Conservation (phyloP, 495 filamentous ascomycete species). For the Glonium stellatum region DNA sequence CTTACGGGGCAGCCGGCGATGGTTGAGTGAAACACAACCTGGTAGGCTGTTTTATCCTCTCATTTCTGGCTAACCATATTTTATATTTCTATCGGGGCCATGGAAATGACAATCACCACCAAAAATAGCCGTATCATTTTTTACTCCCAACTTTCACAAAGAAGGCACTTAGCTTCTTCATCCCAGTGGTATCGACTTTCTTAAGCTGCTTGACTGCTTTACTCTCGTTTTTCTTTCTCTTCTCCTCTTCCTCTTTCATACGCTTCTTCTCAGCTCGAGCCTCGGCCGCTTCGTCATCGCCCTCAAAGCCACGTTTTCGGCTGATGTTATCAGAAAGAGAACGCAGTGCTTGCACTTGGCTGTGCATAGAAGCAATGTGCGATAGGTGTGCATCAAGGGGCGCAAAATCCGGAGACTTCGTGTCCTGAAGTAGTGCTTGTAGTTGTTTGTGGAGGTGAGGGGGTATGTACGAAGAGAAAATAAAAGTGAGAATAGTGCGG, state of each 20-base stretch:
- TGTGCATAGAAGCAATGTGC: conserved; percentile 54
- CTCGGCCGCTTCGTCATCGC: conserved; percentile 56
- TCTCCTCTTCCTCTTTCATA: conserved; percentile 68
- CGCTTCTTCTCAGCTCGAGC: conserved; percentile 53
- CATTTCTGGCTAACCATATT: too few relatives aligned
- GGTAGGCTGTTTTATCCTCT: too few relatives aligned
- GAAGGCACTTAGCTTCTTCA: conserved; percentile 96
- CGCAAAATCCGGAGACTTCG: conserved; percentile 52
- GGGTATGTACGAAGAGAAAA: conserved; percentile 65
- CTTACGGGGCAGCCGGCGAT: too few relatives aligned
- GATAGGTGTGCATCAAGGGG: conserved; percentile 61
- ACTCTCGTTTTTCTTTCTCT: conserved; percentile 63
- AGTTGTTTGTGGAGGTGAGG: conserved; percentile 44
- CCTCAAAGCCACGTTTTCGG: conserved; percentile 60
- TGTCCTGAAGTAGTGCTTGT: conserved; percentile 41
- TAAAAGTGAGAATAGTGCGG: conserved; percentile 66
- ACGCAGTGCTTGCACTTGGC: conserved; percentile 61
- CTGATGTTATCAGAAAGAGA: conserved; percentile 61
- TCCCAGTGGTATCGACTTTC: conserved; percentile 83
- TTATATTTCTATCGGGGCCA: too few relatives aligned
- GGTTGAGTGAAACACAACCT: too few relatives aligned
- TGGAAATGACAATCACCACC: too few relatives aligned
- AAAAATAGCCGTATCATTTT: background rate
- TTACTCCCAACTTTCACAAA: conserved; percentile 60
- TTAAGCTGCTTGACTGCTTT: conserved; percentile 67